phyloP scores from a whole-genome alignment of 2,329 filamentous ascomycete genomes.

The Sphaerostilbella broomeana region DNA sequence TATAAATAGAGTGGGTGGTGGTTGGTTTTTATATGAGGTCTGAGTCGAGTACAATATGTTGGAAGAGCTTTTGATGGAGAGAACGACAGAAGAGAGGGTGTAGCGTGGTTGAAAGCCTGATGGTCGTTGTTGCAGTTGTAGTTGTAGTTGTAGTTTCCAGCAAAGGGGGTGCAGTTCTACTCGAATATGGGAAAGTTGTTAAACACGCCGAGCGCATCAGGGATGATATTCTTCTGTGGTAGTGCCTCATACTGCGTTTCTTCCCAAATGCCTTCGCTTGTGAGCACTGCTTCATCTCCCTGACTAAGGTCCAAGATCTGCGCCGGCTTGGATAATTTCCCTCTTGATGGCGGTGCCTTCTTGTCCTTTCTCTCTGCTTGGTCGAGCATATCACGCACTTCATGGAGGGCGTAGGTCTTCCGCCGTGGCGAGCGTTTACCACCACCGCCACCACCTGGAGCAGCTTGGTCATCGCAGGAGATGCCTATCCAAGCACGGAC shows the following conservation, averaged over 20 bases:
- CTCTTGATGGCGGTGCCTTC: slow-evolving; percentile 11
- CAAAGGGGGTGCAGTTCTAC: too few species aligned
- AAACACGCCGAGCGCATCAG: slow-evolving; percentile 2
- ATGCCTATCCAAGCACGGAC: slow-evolving; percentile 55
- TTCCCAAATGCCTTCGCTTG: slow-evolving; percentile 33
- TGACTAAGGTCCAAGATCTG: slow-evolving; percentile 36
- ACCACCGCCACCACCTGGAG: too few species aligned
- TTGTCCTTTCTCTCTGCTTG: slow-evolving; percentile 5
- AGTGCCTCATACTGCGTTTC: background rate
- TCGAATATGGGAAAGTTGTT: background rate
- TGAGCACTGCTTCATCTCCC: slow-evolving; percentile 39
- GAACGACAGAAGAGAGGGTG: too few species aligned
- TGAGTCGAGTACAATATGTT: too few species aligned
- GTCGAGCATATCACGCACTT: slow-evolving; percentile 34
- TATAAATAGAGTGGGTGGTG: too few species aligned
- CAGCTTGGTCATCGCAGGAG: slow-evolving; percentile 54
- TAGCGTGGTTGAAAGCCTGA: too few species aligned
- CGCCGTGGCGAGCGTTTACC: slow-evolving; percentile 25
- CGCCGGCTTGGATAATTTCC: slow-evolving; percentile 20
- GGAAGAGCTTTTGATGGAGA: too few species aligned
- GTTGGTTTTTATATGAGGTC: too few species aligned
- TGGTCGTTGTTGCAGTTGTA: too few species aligned
- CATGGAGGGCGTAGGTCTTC: slow-evolving; percentile 20
- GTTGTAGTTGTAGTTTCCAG: too few species aligned
- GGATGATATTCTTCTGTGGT: background rate